Conservation (phyloP, 345 rosid species). For the Salix caprea region DNA sequence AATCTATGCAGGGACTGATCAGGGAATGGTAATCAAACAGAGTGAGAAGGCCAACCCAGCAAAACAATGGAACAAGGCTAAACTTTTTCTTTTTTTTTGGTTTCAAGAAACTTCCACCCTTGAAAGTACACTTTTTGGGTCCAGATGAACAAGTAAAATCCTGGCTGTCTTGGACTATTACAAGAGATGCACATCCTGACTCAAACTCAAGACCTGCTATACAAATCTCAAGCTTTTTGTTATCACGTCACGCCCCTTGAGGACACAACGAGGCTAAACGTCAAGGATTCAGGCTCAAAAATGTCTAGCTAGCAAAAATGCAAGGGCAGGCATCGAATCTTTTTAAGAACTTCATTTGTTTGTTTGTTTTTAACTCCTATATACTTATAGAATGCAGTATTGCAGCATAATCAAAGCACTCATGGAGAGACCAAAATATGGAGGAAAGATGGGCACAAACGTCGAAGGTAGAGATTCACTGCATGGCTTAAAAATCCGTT, state of each 20-base stretch:
- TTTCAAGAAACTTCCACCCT: too few relatives aligned
- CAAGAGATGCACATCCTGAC: too few relatives aligned
- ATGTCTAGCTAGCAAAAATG: not conserved
- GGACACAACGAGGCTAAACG: not conserved
- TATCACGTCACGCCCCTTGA: too few relatives aligned
- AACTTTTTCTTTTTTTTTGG: not conserved
- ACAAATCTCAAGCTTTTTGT: too few relatives aligned
- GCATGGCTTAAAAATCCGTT: slow-evolving; percentile 87
- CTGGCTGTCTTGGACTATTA: too few relatives aligned
- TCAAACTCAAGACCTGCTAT: too few relatives aligned
- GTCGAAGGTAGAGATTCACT: slow-evolving; percentile 82
- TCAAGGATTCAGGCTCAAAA: not conserved
- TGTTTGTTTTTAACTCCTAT: not conserved
- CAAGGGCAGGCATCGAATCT: not conserved
- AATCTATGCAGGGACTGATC: not conserved
- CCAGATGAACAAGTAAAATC: fast-evolving
- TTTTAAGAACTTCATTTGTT: not conserved
- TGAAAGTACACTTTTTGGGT: too few relatives aligned
- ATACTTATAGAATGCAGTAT: not conserved
- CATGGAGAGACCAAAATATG: not conserved
- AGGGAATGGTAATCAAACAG: not conserved
- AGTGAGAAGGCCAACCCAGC: not conserved
- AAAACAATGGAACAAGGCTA: not conserved
- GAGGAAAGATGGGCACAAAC: slow-evolving; percentile 41
- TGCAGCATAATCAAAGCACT: not conserved